phyloP scores from a whole-genome alignment of 2,329 filamentous ascomycete genomes.

The Alternaria consortialis region DNA sequence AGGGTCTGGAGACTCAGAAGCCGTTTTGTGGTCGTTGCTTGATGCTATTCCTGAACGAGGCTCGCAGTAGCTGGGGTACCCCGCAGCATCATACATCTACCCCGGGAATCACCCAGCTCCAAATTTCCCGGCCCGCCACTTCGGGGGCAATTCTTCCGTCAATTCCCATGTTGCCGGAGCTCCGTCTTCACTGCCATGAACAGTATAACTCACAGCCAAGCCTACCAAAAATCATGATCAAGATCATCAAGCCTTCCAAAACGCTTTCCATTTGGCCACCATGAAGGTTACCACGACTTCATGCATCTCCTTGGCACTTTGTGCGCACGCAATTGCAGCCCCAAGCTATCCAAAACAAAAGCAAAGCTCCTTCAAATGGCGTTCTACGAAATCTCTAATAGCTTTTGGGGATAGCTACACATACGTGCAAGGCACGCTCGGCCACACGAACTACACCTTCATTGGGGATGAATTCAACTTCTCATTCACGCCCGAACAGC shows the following conservation, averaged over 20 bases:
- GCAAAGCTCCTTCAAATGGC: constrained; percentile 27
- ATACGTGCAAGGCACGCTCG: constrained; percentile 63
- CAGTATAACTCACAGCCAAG: background rate
- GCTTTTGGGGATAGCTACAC: constrained; percentile 64
- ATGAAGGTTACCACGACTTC: constrained; percentile 21
- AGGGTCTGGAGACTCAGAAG: background rate
- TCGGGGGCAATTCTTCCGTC: constrained; percentile 16
- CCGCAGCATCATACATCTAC: background rate
- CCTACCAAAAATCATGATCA: background rate
- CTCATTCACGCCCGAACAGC: constrained; percentile 54
- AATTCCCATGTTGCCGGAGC: background rate
- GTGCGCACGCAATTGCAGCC: constrained; percentile 7
- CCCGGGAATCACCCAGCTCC: background rate
- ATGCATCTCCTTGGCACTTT: constrained; percentile 7
- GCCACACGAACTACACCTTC: constrained; percentile 62
- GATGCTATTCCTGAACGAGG: constrained; percentile 1
- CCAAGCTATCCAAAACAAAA: constrained; percentile 1
- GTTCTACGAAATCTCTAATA: constrained; percentile 39
- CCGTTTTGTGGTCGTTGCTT: background rate
- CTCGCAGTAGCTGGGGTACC: constrained; percentile 1
- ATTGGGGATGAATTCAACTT: constrained; percentile 63
- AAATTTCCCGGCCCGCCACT: background rate
- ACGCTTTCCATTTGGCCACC: background rate
- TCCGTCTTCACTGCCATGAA: background rate
- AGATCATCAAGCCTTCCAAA: background rate